A percentile compares a stretch with the other conserved stretches of the same genome.
Evolutionary conservation across 352 stramenopile genomes (phyloP).

Genomic region (Chrysophaeum taylorii): DNA sequence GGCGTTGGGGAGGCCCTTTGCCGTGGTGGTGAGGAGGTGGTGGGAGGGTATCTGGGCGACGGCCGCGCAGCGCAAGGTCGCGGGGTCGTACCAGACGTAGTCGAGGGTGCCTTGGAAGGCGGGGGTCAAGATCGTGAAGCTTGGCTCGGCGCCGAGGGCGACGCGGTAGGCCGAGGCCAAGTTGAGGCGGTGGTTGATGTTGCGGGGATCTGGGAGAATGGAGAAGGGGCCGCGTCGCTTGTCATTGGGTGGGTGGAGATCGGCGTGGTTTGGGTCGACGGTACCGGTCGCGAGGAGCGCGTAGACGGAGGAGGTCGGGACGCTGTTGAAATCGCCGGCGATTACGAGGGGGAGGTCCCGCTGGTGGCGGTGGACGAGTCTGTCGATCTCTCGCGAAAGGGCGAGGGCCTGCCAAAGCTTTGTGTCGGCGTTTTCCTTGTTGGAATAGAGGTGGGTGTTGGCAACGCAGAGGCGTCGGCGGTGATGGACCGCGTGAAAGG

Average conservation of each 20-base stretch:
- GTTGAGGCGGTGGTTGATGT: slow-evolving; percentile 77
- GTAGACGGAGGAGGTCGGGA: slow-evolving; percentile 88
- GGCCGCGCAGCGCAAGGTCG: slow-evolving; percentile 78
- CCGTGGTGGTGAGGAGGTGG: slow-evolving; percentile 68
- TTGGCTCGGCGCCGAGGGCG: slow-evolving; percentile 85
- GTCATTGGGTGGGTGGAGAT: slow-evolving; percentile 61
- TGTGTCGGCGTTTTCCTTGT: slow-evolving; percentile 95
- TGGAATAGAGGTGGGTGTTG: slow-evolving; percentile 97
- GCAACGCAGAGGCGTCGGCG: slow-evolving; percentile 74
- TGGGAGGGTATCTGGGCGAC: slow-evolving; percentile 81
- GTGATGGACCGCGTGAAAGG: slow-evolving; percentile 32
- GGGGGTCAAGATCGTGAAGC: slow-evolving; percentile 95
- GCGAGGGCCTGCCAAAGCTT: slow-evolving; percentile 91
- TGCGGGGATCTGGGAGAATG: slow-evolving; percentile 70
- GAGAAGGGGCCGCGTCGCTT: slow-evolving; percentile 46
- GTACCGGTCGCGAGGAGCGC: slow-evolving; percentile 76
- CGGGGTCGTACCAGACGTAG: slow-evolving; percentile 94
- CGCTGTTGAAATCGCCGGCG: slow-evolving; percentile 97
- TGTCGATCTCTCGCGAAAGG: slow-evolving; percentile 59
- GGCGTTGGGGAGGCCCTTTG: slow-evolving; percentile 84
- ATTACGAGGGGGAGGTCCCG: slow-evolving; percentile 79
- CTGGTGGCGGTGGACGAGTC: slow-evolving; percentile 49
- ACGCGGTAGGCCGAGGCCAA: slow-evolving; percentile 86
- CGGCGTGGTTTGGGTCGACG: slow-evolving; percentile 56
- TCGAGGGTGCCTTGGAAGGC: slow-evolving; percentile 89